Base-by-base conservation (phyloP, 176 grass and related monocot species). In the Elymus sibiricus region DNA sequence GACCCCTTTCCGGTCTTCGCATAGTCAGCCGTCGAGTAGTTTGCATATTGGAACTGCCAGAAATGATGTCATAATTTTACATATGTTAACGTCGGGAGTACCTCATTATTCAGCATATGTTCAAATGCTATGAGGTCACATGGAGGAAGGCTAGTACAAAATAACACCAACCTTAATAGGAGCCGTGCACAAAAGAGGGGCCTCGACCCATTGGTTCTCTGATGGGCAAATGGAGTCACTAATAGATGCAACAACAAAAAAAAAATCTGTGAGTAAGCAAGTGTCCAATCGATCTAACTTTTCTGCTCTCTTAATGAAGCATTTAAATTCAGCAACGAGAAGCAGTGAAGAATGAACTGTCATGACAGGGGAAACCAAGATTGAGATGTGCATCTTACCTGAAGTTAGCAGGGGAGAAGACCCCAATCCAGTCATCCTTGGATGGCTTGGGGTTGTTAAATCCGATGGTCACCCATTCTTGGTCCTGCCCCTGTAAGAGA, bases 321-420 rank as follows among this genome's bases (percentile, higher is more conserved):
- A 21, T 73, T 70, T 29, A 68, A 47, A n/a, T 86, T 17, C 80
- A 24, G 11, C 10, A 70, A 14, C 22, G 16, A 53, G 49, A 78
- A 19, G 59, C 22, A 0, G n/a, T 12, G 59, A 62, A 26, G 38
- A 42, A 53, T 10, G 16, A 10, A 47, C 4, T 49, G 70, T 28
- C 37, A 16, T 35, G 5, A 12, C 15, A 82, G 53, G 53, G 51
- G 6, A 65, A 72, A 73, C 1, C 10, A 34, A 0, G 7, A 3
- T 26, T 51, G 27, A 88, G 25, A 5, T 53, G 64, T 43, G 89
- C n/a, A 37, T 82, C 17, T 78, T 78, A 95, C 93, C 89, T 98
- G 90, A 98, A 98, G 94, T 92, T 90, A 67, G 96, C 88, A 76
- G 96, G 96, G 72, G 96, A 98, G 32, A 98, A 98, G 2, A 95